Percentiles rank a stretch among this genome's conserved stretches.
These are phyloP conservation scores for Agrocybe chaxingu DNA, from an alignment of 768 basidiomycete genomes.

Conservation along the genomic window DNA sequence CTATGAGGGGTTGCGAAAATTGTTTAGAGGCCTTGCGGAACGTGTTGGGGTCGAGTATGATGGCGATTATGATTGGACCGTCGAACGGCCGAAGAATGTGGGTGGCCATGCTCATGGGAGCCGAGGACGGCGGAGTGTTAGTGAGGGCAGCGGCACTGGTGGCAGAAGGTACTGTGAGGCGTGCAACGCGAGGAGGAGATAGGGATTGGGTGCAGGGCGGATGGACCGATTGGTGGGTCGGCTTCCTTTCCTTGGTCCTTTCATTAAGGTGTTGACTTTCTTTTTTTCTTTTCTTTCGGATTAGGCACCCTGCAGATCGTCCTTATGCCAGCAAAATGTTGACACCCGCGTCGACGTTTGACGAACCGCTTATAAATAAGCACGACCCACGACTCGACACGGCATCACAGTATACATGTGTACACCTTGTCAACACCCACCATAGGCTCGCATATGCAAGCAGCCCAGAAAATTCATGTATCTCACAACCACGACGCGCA, in stretches of 20 bases:
- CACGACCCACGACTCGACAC: too few relatives aligned
- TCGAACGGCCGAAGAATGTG: slow-evolving; percentile 13
- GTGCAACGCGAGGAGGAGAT: slow-evolving; percentile 32
- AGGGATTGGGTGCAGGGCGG: background rate
- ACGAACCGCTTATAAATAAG: too few relatives aligned
- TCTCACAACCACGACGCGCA: too few relatives aligned
- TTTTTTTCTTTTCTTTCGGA: background rate
- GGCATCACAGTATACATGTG: too few relatives aligned
- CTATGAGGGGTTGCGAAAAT: slow-evolving; percentile 75
- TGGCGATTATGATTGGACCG: slow-evolving; percentile 44
- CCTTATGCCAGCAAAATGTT: too few relatives aligned
- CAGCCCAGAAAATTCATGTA: too few relatives aligned
- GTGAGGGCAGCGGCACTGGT: slow-evolving; percentile 23
- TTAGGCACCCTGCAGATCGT: too few relatives aligned
- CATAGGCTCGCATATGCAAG: too few relatives aligned
- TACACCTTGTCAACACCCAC: too few relatives aligned
- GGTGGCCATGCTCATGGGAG: slow-evolving; percentile 10
- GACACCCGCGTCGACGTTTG: too few relatives aligned
- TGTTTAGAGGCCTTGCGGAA: slow-evolving; percentile 61
- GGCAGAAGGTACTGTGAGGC: slow-evolving; percentile 36
- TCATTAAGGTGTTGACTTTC: background rate
- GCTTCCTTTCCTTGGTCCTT: background rate
- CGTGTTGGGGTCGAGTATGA: slow-evolving; percentile 56
- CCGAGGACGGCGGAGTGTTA: slow-evolving; percentile 20
- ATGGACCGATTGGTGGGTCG: background rate